Evolutionary conservation across 2,329 filamentous ascomycete genomes (phyloP).

Genomic region (Fusarium albidum): DNA sequence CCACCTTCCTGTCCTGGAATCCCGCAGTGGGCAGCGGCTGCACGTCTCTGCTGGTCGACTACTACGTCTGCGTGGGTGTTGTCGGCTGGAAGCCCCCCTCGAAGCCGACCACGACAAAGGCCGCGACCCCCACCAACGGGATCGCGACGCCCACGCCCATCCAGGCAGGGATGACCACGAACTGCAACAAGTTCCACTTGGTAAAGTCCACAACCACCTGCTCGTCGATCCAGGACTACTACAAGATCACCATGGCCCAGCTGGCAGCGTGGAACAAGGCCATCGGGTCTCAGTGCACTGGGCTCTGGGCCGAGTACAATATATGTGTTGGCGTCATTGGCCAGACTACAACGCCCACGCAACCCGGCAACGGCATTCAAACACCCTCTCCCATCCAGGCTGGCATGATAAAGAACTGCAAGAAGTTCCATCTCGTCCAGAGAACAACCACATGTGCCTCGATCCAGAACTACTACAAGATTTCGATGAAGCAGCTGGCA

Average conservation of each 20-base stretch:
- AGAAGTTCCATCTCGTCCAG: conserved; percentile 39
- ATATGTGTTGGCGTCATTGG: not conserved
- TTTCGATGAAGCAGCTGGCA: conserved; percentile 37
- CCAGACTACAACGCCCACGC: not conserved
- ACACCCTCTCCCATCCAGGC: conserved; percentile 42
- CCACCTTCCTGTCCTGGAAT: conserved; percentile 34
- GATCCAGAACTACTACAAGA: conserved; percentile 34
- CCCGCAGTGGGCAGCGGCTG: conserved; percentile 17
- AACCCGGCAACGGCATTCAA: conserved; percentile 18
- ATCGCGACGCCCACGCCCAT: conserved; percentile 41
- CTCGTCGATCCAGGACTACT: not conserved
- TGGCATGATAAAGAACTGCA: conserved; percentile 42
- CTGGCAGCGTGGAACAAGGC: conserved; percentile 36
- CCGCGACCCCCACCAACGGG: conserved; percentile 13
- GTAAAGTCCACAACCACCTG: conserved; percentile 18
- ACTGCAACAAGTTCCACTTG: conserved; percentile 42
- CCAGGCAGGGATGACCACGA: conserved; percentile 41
- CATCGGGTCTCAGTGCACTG: conserved; percentile 23
- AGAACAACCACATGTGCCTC: conserved; percentile 34
- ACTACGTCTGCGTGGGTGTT: conserved; percentile 4
- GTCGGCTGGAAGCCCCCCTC: not conserved
- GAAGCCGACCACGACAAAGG: not conserved
- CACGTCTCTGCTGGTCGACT: conserved; percentile 1
- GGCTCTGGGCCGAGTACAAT: conserved; percentile 1
- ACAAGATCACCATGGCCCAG: conserved; percentile 7